Percentiles rank a stretch among this genome's conserved stretches.
Conservation (phyloP, 2,329 filamentous ascomycete genomes). For the Coniella vitis region DNA sequence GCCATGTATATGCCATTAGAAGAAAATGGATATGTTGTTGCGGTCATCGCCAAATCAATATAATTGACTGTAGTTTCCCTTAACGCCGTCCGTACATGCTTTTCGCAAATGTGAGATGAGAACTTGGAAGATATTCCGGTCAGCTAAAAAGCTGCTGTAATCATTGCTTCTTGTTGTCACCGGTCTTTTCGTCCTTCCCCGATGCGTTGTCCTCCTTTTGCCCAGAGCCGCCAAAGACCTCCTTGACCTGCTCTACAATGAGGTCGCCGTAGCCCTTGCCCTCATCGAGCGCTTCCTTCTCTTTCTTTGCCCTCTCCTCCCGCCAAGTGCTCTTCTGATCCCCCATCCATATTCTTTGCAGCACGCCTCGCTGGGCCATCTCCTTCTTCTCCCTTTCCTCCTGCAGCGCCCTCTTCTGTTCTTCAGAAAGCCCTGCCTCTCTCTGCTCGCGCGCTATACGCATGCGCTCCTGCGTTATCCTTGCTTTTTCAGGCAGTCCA, state of each 20-base stretch:
- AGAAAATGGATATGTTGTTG: no score
- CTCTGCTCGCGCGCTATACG: constrained; percentile 37
- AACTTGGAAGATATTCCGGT: not conserved
- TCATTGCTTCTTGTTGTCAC: constrained; percentile 18
- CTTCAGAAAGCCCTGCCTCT: constrained; percentile 26
- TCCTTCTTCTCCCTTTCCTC: constrained; percentile 19
- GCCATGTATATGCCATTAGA: no score
- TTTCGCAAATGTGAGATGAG: constrained; percentile 1
- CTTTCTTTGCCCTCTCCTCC: constrained; percentile 43
- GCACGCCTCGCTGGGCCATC: constrained; percentile 20
- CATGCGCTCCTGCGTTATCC: constrained; percentile 39
- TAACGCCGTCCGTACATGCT: constrained; percentile 1
- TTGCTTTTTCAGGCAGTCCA: constrained; percentile 51
- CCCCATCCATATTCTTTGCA: constrained; percentile 53
- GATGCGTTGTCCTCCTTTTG: constrained; percentile 25
- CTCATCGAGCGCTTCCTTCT: constrained; percentile 46
- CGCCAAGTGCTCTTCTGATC: constrained; percentile 48
- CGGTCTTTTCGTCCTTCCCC: constrained; percentile 23
- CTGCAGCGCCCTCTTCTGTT: constrained; percentile 26
- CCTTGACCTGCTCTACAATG: constrained; percentile 50
- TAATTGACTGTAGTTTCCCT: not conserved
- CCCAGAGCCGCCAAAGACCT: constrained; percentile 34
- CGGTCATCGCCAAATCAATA: constrained; percentile 3
- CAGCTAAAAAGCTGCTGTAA: no score
- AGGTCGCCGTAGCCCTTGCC: constrained; percentile 50